A percentile compares a stretch with the other conserved stretches of the same genome.
phyloP scores from a whole-genome alignment of 345 rosid genomes.

The Corymbia maculata region DNA sequence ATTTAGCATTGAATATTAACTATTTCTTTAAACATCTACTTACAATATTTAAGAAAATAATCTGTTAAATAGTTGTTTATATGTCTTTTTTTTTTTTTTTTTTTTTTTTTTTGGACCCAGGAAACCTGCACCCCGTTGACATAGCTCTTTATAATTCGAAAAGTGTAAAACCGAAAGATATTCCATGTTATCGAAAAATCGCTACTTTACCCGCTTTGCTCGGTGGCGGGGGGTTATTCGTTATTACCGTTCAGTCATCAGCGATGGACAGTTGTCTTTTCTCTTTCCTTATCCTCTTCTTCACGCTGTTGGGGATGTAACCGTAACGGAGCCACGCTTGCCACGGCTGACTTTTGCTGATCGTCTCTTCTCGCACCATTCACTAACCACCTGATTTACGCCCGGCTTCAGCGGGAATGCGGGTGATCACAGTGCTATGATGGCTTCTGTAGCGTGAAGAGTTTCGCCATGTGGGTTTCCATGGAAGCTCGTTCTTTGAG shows the following conservation, averaged over 20 bases:
- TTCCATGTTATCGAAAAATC: neutral
- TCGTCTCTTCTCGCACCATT: neutral
- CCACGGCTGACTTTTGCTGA: neutral
- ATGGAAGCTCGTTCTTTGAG: conserved; percentile 4
- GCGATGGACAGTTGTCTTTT: neutral
- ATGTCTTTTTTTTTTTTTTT: no score
- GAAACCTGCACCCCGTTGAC: no score
- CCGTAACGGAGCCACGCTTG: neutral
- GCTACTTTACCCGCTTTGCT: neutral
- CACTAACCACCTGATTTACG: neutral
- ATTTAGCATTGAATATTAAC: neutral
- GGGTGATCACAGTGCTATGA: neutral
- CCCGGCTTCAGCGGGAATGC: neutral
- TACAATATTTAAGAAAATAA: neutral
- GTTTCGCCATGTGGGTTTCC: neutral
- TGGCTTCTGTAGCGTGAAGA: neutral
- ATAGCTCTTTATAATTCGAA: no score
- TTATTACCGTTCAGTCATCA: neutral
- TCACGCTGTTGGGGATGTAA: neutral
- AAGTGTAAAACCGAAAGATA: neutral
- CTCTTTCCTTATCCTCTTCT: neutral
- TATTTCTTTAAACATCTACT: neutral
- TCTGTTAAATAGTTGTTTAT: neutral
- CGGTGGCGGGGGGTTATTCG: neutral
- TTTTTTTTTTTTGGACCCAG: no score